A percentile compares a stretch with the other conserved stretches of the same genome.
phyloP scores from a whole-genome alignment of 208 protist genomes.

The Crithidia sp. region DNA sequence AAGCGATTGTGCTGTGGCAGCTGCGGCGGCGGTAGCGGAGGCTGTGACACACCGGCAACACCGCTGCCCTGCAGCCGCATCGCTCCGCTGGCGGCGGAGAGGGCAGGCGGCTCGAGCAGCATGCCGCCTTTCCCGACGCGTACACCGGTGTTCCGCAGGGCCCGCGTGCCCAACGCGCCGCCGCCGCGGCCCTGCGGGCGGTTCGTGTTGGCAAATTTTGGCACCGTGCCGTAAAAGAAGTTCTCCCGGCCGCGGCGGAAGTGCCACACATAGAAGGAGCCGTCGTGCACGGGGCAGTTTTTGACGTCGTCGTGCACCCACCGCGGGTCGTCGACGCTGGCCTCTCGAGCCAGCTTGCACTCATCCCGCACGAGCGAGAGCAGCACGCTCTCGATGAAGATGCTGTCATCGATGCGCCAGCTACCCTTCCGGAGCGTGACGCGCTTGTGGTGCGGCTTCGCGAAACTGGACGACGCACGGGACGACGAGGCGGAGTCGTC shows the following conservation, averaged over 20 bases:
- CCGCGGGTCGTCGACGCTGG: slow-evolving; percentile 44
- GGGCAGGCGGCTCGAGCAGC: no score
- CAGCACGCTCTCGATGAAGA: slow-evolving; percentile 66
- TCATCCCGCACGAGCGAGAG: slow-evolving; percentile 74
- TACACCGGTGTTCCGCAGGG: slow-evolving; percentile 7
- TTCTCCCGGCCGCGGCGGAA: slow-evolving; percentile 50
- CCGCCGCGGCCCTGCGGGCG: slow-evolving; percentile 7
- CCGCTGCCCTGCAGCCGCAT: neutral
- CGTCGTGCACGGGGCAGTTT: slow-evolving; percentile 44
- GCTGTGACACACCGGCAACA: no score
- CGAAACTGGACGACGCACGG: neutral
- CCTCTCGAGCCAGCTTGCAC: slow-evolving; percentile 70
- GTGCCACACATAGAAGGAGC: slow-evolving; percentile 69
- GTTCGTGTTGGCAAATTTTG: slow-evolving; percentile 69
- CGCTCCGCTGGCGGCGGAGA: no score
- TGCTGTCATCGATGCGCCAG: slow-evolving; percentile 46
- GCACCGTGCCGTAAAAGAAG: slow-evolving; percentile 77
- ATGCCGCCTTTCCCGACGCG: neutral
- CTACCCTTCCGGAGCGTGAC: slow-evolving; percentile 21
- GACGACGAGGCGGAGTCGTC: slow-evolving; percentile 11
- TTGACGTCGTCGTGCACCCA: slow-evolving; percentile 48
- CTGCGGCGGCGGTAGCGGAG: neutral
- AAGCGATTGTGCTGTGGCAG: neutral
- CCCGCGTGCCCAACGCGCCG: slow-evolving; percentile 1
- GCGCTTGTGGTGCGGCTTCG: neutral